Evolutionary conservation across 768 basidiomycete species (phyloP), one percentile per base, ranked within the genome.

Genomic region (Rhizopogon roseolus): DNA sequence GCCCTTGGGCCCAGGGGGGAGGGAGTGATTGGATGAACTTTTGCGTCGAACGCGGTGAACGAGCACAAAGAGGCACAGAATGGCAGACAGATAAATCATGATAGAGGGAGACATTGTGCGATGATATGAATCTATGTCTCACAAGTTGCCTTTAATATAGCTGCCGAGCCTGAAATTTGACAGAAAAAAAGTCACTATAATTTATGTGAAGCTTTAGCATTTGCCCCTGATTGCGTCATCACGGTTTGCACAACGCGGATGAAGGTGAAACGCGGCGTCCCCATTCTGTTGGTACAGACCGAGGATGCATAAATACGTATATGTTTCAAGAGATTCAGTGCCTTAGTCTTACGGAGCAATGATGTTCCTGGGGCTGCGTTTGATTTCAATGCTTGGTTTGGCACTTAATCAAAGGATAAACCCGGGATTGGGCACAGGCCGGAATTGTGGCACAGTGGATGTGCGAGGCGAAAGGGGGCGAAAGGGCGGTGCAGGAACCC

Each of bases 1-100:
- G 7, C 66, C 67, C 48, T 57, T 63, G 2, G 69, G 69, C 1
- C 69, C 69, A 1, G 69, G 71, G 36, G 71, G 69, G 7, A 57
- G 2, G 19, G 42, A 54, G 27, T 37, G 19, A 16, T 32, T 36
- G 41, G 46, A 51, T 38, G 11, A 22, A 19, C 44, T 17, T 37
- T 48, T 64, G 41, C 50, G 57, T 42, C 41, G 61, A 53, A 41
- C 60, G 54, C 55, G 53, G 34, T 49, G 7, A 28, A 44, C 32
- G 39, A 57, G 32, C 5, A 66, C 39, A 37, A 34, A 49, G 43
- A 63, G 32, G 27, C 22, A 54, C 11, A 48, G 54, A 36, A 57
- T 13, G 27, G 53, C 27, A 43, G 54, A 9, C 16, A 58, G 8
- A 2, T 44, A 54, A 40, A 57, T 37, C 28, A 63, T 28, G 4